These are phyloP conservation scores for Alopecurus myosuroides DNA, from an alignment of 176 grass and related monocot species.

Conservation along the genomic window DNA sequence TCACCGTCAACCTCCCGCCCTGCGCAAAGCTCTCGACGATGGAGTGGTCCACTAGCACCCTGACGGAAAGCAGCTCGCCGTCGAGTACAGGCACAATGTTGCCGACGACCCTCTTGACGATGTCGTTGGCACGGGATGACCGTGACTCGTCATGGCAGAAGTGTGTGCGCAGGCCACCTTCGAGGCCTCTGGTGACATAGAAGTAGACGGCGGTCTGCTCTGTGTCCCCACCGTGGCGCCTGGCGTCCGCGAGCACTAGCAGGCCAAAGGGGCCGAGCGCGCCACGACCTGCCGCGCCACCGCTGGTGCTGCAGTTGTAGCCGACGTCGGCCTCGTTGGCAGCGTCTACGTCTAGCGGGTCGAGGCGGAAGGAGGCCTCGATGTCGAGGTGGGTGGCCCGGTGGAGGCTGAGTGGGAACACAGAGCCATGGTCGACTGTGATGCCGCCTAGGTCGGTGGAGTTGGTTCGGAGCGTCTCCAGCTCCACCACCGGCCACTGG, in stretches of 20 bases:
- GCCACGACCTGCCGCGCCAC: conserved; percentile 46
- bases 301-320: conserved; percentile 83
- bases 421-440: conserved; percentile 53
- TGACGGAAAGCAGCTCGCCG: conserved; percentile 49
- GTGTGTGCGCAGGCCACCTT: conserved; percentile 57
- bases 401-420: conserved; percentile 44
- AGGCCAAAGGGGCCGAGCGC: conserved; percentile 77
- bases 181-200: conserved; percentile 51
- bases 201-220: conserved; percentile 92
- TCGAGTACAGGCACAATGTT: conserved; percentile 59
- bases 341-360: conserved; percentile 15
- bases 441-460: conserved; percentile 44
- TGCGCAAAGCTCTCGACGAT: conserved; percentile 89
- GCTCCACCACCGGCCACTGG: conserved; percentile 74
- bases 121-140: conserved; percentile 69
- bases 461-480: conserved; percentile 56
- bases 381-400: conserved; percentile 84
- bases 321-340: conserved; percentile 40
- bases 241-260: conserved; percentile 53
- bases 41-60: conserved; percentile 90
- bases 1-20: conserved; percentile 55
- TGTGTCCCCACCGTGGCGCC: background rate
- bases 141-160: conserved; percentile 94
- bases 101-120: conserved; percentile 80
- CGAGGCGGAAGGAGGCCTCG: conserved; percentile 55